Evolutionary conservation across 257 asterid genomes (phyloP), one percentile per base, ranked within the genome.

Genomic region (Petunia axillaris): DNA sequence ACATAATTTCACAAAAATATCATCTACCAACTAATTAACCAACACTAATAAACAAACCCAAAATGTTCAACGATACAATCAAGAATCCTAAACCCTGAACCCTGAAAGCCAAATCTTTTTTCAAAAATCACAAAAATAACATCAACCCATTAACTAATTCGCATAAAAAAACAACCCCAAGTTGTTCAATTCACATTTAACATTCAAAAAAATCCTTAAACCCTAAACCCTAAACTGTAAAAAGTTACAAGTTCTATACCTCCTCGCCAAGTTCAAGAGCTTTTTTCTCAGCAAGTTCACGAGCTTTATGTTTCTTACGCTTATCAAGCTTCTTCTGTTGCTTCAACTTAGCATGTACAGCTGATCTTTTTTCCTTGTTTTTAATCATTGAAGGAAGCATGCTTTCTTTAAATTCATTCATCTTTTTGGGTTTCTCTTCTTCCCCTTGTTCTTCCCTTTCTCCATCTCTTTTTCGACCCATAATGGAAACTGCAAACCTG

Each of bases 231-330:
- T 2, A 43, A 38, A 71, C 59, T 3, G 0, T 35, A 40, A 63
- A 63, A 41, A 43, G 25, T 25, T 25, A 25, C 25, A 25, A 25
- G 25, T 25, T 16, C 13, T 46, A 44, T 70, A 86, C 89, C 87
- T 95, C 99, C 84, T 95, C 94, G 2, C 99, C 99, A 14, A 95
- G 91, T 86, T 95, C 99, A 8, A 93, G 81, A 41, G 98, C 98
- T 83, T 86, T 88, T 87, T 88, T 87, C 88, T 95, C 97, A 3
- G 87, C 97, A 60, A 89, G 94, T 15, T 93, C 98, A 5, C 91
- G 97, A 78, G 86, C 91, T 83, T 90, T 92, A 13, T 84, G 89
- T 84, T 88, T 90, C 83, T 89, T 93, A 75, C 85, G 87, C 85
- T 95, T 95, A 75, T 93, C 98, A 14, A 88, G 44, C 87, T 84